Conservation (phyloP, 371 early-diverging fungal species). For the Actinomucor elegans region DNA sequence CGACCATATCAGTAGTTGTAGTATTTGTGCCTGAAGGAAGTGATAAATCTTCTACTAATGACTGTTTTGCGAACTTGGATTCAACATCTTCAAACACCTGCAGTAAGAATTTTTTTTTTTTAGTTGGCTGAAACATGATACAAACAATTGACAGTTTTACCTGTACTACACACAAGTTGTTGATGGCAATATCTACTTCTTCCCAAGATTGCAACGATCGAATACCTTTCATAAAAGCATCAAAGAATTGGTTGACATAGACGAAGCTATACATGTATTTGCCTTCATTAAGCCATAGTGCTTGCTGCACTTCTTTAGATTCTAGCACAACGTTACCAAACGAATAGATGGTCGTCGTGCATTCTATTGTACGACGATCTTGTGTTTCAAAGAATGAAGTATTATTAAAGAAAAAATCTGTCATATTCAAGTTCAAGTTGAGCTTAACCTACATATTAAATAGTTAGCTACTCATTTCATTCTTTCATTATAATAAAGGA, state of each 20-base stretch:
- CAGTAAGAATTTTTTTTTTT: too few relatives aligned
- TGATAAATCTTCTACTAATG: not conserved
- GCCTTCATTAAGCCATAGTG: slow-evolving; percentile 40
- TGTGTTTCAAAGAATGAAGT: slow-evolving; percentile 55
- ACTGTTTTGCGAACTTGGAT: slow-evolving; percentile 13
- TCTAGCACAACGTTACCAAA: slow-evolving; percentile 68
- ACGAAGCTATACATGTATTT: slow-evolving; percentile 57
- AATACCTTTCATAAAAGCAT: slow-evolving; percentile 59
- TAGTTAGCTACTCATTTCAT: too few relatives aligned
- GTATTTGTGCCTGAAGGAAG: too few relatives aligned
- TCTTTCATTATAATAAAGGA: too few relatives aligned
- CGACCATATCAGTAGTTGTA: not conserved
- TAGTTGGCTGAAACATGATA: too few relatives aligned
- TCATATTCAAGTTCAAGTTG: slow-evolving; percentile 42
- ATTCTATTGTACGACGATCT: slow-evolving; percentile 53
- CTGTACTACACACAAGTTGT: slow-evolving; percentile 56
- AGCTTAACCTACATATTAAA: too few relatives aligned
- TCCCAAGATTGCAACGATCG: slow-evolving; percentile 46
- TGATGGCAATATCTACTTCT: slow-evolving; percentile 55
- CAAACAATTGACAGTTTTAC: too few relatives aligned
- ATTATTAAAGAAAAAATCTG: slow-evolving; percentile 48
- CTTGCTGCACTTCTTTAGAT: slow-evolving; percentile 58
- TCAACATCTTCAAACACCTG: slow-evolving; percentile 58
- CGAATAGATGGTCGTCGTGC: slow-evolving; percentile 67
- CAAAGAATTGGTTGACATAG: slow-evolving; percentile 62